Evolutionary conservation across 169 alveolate species (phyloP), one percentile per base, ranked within the genome.

Genomic region (Plasmodium sp.): DNA sequence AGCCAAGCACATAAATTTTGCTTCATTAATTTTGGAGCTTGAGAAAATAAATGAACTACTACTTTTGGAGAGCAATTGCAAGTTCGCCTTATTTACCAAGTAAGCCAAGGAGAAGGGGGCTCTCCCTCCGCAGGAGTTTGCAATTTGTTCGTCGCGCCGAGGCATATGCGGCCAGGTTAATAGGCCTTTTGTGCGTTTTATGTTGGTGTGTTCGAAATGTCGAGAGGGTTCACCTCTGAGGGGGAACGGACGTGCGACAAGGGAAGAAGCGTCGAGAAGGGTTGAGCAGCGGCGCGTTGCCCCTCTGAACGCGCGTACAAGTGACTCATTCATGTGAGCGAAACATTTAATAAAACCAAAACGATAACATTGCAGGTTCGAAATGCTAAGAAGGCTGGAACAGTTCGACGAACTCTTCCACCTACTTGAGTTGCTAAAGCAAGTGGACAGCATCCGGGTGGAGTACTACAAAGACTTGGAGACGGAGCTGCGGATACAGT

Each of bases 321-420:
- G 77, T 67, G 77, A 51, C 41, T 67, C 33, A 27, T 10, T n/a
- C 77, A 31, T 67, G 77, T 67, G n/a, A n/a, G 16, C 9, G 18
- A 67, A 67, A 67, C 39, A 67, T 67, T 67, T 67, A 67, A 67
- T 67, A 67, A 67, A 67, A 67, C 14, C 2, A 16, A 67, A 56
- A 54, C 62, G 41, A 83, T 81, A 31, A 54, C 6, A 51, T 86
- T 86, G 51, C 36, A 86, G 93, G 36, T 62, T 79, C 48, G 94
- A 88, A 88, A 88, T 88, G 45, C 39, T 88, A 62, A 88, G 48
- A 88, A 88, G 90, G 51, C 34, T 88, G 12, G 94, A 88, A 88
- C 67, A 12, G 48, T 88, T 88, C 54, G 90, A 88, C 14, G 83
- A 88, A 34, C 31, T 41, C 31, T 88, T 88, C 34, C 62, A 80